Conservation (phyloP, 2,329 filamentous ascomycete genomes). For the Fusarium piperis region DNA sequence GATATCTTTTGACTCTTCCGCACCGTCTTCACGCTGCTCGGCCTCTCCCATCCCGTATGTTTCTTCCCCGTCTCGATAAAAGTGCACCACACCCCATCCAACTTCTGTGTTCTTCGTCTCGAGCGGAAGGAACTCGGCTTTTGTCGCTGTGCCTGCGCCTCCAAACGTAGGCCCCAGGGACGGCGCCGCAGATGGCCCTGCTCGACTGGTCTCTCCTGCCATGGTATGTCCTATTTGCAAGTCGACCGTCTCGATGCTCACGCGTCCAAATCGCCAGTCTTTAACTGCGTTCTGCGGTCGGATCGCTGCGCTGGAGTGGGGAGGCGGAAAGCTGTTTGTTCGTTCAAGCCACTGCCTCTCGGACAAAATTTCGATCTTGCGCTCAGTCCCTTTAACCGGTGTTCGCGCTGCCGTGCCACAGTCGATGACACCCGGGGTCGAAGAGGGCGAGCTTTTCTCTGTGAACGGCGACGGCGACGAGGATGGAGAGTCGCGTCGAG, state of each 20-base stretch:
- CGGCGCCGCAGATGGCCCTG: constrained; percentile 60
- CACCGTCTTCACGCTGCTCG: constrained; percentile 42
- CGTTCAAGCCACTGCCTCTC: constrained; percentile 54
- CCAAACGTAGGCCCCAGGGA: constrained; percentile 65
- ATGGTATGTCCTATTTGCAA: constrained; percentile 55
- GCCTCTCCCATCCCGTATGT: constrained; percentile 62
- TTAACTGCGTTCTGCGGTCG: constrained; percentile 59
- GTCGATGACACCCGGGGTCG: constrained; percentile 55
- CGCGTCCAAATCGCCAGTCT: constrained; percentile 85
- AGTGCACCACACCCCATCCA: constrained; percentile 92
- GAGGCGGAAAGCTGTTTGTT: constrained; percentile 54
- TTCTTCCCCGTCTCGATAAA: constrained; percentile 88
- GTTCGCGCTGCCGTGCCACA: constrained; percentile 56
- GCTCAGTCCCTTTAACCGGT: constrained; percentile 39
- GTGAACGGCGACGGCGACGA: background rate
- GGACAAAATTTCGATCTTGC: constrained; percentile 51
- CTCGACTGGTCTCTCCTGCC: constrained; percentile 51
- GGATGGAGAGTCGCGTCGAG: background rate
- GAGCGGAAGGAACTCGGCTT: constrained; percentile 79
- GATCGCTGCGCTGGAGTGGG: constrained; percentile 55
- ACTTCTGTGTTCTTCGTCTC: constrained; percentile 78
- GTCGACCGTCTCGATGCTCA: constrained; percentile 84
- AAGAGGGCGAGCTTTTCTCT: constrained; percentile 14
- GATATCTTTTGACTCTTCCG: constrained; percentile 51
- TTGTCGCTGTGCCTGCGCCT: constrained; percentile 78